Conservation (phyloP, 2,329 filamentous ascomycete genomes). For the Mycocentrospora acerina region DNA sequence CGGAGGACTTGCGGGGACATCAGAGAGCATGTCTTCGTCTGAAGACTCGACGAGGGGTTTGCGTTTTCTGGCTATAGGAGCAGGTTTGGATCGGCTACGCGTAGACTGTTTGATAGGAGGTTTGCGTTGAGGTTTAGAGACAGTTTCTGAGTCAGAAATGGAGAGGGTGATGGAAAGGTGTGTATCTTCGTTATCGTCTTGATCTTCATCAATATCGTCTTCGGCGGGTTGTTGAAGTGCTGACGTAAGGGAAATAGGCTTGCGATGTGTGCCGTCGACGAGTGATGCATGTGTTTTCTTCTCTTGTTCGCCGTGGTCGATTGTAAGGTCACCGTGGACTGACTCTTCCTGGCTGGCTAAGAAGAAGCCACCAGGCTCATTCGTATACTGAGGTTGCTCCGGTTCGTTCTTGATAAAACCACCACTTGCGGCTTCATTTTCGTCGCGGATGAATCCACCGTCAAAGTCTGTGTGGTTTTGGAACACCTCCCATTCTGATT, state of each 20-base stretch:
- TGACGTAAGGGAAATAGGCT: slow-evolving; percentile 41
- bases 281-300: slow-evolving; percentile 1
- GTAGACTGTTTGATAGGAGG: slow-evolving; percentile 1
- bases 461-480: slow-evolving; percentile 38
- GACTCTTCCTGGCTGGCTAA: slow-evolving; percentile 40
- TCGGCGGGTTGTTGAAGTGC: slow-evolving; percentile 22
- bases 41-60: slow-evolving; percentile 8
- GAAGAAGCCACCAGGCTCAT: slow-evolving; percentile 39
- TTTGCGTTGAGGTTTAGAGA: slow-evolving; percentile 13
- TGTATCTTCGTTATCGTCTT: slow-evolving; percentile 1
- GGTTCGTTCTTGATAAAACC: slow-evolving; percentile 16
- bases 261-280: slow-evolving; percentile 21
- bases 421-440: slow-evolving; percentile 9
- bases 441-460: slow-evolving; percentile 46
- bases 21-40: slow-evolving; percentile 13
- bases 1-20: slow-evolving; percentile 8
- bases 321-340: slow-evolving; percentile 31
- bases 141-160: slow-evolving; percentile 31
- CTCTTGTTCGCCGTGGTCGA: slow-evolving; percentile 33
- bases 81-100: slow-evolving; percentile 9
- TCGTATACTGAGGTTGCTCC: slow-evolving; percentile 19
- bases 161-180: slow-evolving; percentile 20
- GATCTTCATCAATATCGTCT: slow-evolving; percentile 1
- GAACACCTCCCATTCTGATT: slow-evolving; percentile 42
- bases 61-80: slow-evolving; percentile 5